These are phyloP conservation scores for Trichoderma gracile DNA, from an alignment of 2,329 filamentous ascomycete genomes.

Conservation along the genomic window DNA sequence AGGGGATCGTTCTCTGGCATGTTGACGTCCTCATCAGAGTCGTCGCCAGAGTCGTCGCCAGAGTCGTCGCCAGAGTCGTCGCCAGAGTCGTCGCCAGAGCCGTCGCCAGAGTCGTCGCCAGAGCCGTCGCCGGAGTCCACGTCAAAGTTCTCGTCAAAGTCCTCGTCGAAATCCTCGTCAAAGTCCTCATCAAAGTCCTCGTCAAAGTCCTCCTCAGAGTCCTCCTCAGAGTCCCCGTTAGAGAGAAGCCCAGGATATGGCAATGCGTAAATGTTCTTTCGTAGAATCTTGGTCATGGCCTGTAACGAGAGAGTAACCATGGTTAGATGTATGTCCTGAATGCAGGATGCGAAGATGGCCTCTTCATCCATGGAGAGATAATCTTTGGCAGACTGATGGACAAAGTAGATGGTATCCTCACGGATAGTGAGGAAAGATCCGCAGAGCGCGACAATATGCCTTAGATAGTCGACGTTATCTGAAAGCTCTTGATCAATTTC, in stretches of 20 bases:
- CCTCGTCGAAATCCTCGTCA: background rate
- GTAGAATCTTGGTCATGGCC: constrained; percentile 25
- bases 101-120: background rate
- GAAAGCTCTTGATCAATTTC: background rate
- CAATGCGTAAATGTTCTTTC: constrained; percentile 35
- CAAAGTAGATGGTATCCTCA: constrained; percentile 38
- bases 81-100: background rate
- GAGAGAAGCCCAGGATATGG: background rate
- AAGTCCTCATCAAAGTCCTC: no score
- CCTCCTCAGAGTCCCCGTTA: background rate
- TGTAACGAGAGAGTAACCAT: constrained; percentile 12
- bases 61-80: background rate
- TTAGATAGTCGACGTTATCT: constrained; percentile 27
- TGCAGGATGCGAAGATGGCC: constrained; percentile 29
- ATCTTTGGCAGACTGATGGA: constrained; percentile 49
- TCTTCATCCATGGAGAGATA: constrained; percentile 36
- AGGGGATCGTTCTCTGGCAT: constrained; percentile 28
- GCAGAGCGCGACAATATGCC: constrained; percentile 38
- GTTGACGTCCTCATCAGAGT: background rate
- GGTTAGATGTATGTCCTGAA: background rate
- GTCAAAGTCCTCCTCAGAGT: background rate
- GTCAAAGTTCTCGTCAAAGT: background rate
- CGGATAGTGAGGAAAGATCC: constrained; percentile 44
- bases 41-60: no score
- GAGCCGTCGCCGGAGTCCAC: no score